Evolutionary conservation across 345 rosid species (phyloP), one percentile per base, ranked within the genome.

Genomic region (Rhodomyrtus tomentosa): DNA sequence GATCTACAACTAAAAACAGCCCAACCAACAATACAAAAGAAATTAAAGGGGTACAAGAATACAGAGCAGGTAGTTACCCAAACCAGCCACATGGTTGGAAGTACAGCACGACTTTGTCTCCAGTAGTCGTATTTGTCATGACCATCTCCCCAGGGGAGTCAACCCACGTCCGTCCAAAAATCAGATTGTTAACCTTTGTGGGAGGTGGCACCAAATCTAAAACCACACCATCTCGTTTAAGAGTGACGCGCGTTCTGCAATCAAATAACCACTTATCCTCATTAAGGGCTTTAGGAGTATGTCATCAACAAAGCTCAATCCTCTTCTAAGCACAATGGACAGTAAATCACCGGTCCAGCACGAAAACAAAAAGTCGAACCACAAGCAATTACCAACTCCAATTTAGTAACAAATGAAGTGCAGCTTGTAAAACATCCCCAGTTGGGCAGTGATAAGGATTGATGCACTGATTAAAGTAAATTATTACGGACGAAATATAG

Each of bases 21-120:
- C 42, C n/a, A 32, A 73, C 51, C 48, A 15, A 76, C 32, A 82
- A 27, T 74, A 85, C 36, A 86, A 82, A 76, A 49, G 81, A 48
- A 56, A 20, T 85, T 48, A 52, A 82, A 20, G 45, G 3, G 45
- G 25, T 18, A 32, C 79, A 36, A 38, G 25, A 68, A 68, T 36
- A 68, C 45, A 68, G 79, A 68, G 45, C 25, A 68, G 25, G 25
- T 40, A 81, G 38, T 68, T 93, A 93, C 98, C 98, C 98, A 86
- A 93, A 93, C 98, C 96, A 95, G 73, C 96, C 95, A 81, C 96
- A 93, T 11, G 96, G 96, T 90, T 95, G 96, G 85, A 95, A 95
- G 85, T 93, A 93, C 42, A 93, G 88, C 48, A 95, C 94, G 84
- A 85, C 96, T 91, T 93, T 95, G 91, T 95, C 98, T 80, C 96